Evolutionary conservation across 768 basidiomycete species (phyloP).

Genomic region (Naganishia antarctica): DNA sequence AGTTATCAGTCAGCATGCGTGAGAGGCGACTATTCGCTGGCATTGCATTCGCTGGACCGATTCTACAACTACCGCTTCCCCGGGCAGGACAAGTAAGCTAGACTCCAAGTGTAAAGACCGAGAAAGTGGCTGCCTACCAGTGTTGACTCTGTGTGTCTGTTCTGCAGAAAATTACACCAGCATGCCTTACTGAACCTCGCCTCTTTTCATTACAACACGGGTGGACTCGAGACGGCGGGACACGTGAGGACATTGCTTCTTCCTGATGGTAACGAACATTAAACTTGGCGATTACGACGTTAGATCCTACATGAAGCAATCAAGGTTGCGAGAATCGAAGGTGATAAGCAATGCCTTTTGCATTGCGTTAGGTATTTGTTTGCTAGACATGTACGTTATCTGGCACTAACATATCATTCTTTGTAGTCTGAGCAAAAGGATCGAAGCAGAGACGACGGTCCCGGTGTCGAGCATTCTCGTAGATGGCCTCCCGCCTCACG

Average conservation of each 20-base stretch:
- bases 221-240: constrained; percentile 39
- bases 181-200: constrained; percentile 49
- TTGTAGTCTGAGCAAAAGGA: constrained; percentile 12
- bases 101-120: not conserved
- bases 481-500: constrained; percentile 18
- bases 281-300: too few species aligned
- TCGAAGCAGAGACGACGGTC: constrained; percentile 16
- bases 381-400: not conserved
- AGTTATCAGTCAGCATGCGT: constrained; percentile 37
- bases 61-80: constrained; percentile 49
- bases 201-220: constrained; percentile 40
- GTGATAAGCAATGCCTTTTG: constrained; percentile 43
- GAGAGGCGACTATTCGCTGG: constrained; percentile 41
- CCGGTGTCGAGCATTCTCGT: constrained; percentile 13
- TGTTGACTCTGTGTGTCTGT: too few species aligned
- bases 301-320: constrained; percentile 47
- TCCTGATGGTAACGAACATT: too few species aligned
- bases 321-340: constrained; percentile 44
- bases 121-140: not conserved
- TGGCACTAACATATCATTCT: not conserved
- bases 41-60: constrained; percentile 38
- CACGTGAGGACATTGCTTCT: constrained; percentile 31
- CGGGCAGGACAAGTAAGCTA: constrained; percentile 33
- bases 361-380: constrained; percentile 43
- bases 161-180: constrained; percentile 45